Conservation (phyloP, 495 filamentous ascomycete genomes). For the Hypomontagnella submonticulosa region DNA sequence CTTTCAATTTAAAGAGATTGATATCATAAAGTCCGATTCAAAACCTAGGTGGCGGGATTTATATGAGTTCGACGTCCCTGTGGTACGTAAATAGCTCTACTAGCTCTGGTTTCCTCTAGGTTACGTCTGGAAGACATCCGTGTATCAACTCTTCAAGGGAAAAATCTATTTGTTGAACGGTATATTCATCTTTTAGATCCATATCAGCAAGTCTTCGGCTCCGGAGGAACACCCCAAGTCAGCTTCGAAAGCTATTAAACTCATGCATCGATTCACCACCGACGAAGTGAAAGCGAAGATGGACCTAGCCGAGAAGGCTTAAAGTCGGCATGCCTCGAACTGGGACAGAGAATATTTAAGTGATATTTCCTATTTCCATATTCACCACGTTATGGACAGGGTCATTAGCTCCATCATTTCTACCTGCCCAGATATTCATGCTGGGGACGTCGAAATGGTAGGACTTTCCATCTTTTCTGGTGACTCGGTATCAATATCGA, state of each 20-base stretch:
- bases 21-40: conserved; percentile 75
- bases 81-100: conserved; percentile 65
- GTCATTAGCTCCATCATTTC: background rate
- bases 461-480: background rate
- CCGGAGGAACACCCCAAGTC: conserved; percentile 61
- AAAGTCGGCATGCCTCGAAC: background rate
- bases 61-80: conserved; percentile 92
- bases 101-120: no score
- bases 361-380: background rate
- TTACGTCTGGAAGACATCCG: no score
- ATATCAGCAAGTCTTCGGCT: conserved; percentile 64
- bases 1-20: conserved; percentile 81
- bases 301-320: conserved; percentile 66
- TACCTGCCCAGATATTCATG: no score
- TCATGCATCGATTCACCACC: conserved; percentile 85
- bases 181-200: conserved; percentile 63
- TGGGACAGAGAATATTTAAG: background rate
- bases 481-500: conserved; percentile 45
- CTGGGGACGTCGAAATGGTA: no score
- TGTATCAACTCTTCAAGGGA: background rate
- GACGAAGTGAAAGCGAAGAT: conserved; percentile 77
- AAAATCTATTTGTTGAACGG: background rate
- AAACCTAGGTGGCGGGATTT: conserved; percentile 75
- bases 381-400: background rate
- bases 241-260: conserved; percentile 71